Percentiles rank a stretch among this genome's conserved stretches.
Evolutionary conservation across 805 yeast genomes (phyloP).

Genomic region (Candida broadrunensis): DNA sequence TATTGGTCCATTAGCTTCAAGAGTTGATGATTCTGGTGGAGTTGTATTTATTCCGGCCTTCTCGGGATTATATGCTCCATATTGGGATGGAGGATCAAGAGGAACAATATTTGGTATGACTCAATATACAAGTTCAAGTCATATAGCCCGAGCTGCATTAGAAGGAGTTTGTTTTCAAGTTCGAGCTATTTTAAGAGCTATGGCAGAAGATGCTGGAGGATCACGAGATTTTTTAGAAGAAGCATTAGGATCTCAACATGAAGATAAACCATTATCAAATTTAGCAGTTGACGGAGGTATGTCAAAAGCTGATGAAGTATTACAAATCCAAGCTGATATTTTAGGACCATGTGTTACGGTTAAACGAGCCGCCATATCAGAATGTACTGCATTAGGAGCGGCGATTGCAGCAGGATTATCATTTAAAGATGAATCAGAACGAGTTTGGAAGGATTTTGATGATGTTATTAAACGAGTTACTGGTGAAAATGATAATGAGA

Average conservation of each 20-base stretch:
- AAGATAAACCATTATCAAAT: conserved; percentile 43
- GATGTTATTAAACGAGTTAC: conserved; percentile 54
- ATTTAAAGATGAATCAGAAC: conserved; percentile 43
- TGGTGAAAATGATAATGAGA: conserved; percentile 23
- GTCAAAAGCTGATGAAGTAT: conserved; percentile 85
- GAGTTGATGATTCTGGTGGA: conserved; percentile 80
- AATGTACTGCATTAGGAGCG: conserved; percentile 94
- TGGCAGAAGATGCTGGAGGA: conserved; percentile 80
- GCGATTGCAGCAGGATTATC: conserved; percentile 92
- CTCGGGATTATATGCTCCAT: conserved; percentile 91
- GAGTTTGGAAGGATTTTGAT: conserved; percentile 72
- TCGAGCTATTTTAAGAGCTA: conserved; percentile 83
- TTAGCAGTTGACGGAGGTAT: conserved; percentile 93
- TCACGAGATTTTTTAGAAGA: conserved; percentile 58
- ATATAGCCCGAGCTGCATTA: conserved; percentile 89
- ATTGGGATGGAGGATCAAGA: conserved; percentile 90
- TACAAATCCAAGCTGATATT: conserved; percentile 92
- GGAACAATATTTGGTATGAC: conserved; percentile 94
- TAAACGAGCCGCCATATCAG: conserved; percentile 75
- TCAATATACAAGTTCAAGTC: conserved; percentile 86
- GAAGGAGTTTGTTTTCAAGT: conserved; percentile 96
- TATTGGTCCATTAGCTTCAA: conserved; percentile 85
- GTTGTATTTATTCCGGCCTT: conserved; percentile 95
- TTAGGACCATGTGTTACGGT: conserved; percentile 85
- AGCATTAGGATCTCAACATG: conserved; percentile 42